phyloP scores from a whole-genome alignment of 495 filamentous ascomycete species.

The Barbatosphaeria neglecta region DNA sequence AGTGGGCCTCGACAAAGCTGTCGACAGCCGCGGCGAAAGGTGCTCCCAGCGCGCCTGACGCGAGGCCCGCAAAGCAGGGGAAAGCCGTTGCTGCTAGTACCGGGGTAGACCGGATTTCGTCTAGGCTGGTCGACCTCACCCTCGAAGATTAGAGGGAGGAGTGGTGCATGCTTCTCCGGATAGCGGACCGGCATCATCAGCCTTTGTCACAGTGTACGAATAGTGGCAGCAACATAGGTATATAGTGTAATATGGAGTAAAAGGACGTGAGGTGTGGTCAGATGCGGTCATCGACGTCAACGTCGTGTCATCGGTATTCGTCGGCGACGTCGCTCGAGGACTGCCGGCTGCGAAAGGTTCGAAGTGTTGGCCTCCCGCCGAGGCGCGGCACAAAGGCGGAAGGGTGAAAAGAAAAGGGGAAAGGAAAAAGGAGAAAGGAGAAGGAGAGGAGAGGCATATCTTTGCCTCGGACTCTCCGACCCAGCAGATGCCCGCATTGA shows the following conservation, averaged over 20 bases:
- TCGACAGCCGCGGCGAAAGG: slow-evolving; percentile 1
- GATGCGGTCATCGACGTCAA: no score
- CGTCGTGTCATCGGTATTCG: no score
- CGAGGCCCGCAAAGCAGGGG: slow-evolving; percentile 1
- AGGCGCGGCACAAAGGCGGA: neutral
- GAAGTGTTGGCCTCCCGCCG: neutral
- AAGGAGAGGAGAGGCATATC: neutral
- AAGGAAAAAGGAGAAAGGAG: neutral
- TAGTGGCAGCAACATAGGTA: no score
- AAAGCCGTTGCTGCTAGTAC: neutral
- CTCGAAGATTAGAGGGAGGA: neutral
- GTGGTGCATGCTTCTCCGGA: neutral
- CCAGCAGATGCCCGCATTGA: neutral
- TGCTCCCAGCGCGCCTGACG: neutral
- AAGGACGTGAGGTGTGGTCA: no score
- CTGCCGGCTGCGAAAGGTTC: no score
- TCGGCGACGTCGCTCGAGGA: no score
- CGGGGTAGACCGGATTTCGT: neutral
- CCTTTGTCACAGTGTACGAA: neutral
- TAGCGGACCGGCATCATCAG: neutral
- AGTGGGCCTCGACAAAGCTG: slow-evolving; percentile 25
- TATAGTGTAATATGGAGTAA: no score
- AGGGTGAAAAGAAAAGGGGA: neutral
- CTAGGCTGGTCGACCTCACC: neutral
- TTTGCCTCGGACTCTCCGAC: neutral